phyloP scores from a whole-genome alignment of 768 basidiomycete species.

The Lactarius deliciosus region DNA sequence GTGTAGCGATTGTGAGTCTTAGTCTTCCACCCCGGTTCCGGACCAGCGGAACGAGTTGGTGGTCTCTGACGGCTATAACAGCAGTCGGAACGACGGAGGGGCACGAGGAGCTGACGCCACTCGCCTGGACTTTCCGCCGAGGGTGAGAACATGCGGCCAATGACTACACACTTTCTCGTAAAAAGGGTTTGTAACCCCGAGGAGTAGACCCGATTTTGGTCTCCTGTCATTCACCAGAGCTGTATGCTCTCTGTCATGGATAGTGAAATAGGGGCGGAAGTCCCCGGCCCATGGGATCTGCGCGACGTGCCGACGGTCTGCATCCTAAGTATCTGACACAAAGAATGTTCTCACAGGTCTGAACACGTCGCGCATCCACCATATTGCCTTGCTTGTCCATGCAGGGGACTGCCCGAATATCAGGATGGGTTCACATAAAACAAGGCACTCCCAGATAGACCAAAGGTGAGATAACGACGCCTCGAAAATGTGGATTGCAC shows the following conservation, averaged over 20 bases:
- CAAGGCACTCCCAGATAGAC: slow-evolving; percentile 92
- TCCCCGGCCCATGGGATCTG: slow-evolving; percentile 85
- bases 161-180: slow-evolving; percentile 76
- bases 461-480: slow-evolving; percentile 65
- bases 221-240: slow-evolving; percentile 76
- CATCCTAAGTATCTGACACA: not conserved
- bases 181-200: slow-evolving; percentile 89
- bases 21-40: slow-evolving; percentile 72
- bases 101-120: slow-evolving; percentile 35
- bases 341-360: slow-evolving; percentile 59
- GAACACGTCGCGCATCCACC: slow-evolving; percentile 88
- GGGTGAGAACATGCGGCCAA: slow-evolving; percentile 82
- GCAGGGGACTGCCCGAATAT: slow-evolving; percentile 79
- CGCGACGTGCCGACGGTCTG: not conserved
- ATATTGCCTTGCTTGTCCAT: slow-evolving; percentile 81
- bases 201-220: slow-evolving; percentile 71
- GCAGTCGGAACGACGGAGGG: not conserved
- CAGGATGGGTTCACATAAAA: slow-evolving; percentile 87
- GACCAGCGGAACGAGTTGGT: slow-evolving; percentile 41
- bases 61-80: not conserved
- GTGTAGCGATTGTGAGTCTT: slow-evolving; percentile 80
- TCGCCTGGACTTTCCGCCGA: slow-evolving; percentile 52
- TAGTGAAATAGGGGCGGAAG: slow-evolving; percentile 92
- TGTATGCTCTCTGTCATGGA: slow-evolving; percentile 86
- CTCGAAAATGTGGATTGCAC: slow-evolving; percentile 61